Base-by-base conservation (phyloP, 2,329 filamentous ascomycete genomes). In the Purpureocillium lavendulum region DNA sequence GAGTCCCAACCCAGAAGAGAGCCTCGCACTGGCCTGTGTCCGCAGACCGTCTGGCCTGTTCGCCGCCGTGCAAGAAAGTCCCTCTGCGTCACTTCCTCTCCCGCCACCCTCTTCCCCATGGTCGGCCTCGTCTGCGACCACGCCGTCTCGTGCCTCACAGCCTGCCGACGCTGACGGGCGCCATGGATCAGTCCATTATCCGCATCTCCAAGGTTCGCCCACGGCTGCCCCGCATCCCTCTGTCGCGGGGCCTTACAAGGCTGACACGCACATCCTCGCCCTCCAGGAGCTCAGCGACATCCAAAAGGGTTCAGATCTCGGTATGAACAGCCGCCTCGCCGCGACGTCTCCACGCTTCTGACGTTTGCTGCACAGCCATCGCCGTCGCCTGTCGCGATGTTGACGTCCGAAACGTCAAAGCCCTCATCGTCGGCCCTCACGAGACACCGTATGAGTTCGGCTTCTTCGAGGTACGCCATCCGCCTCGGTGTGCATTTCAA, bases 361-460 rank as follows among this genome's bases (percentile, higher is more conserved):
- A n/a, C 6, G 12, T 28, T 35, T 34, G 33, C 30, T 30, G 24
- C 21, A 28, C 34, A 89, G 87, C 89, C 24, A 75, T 97, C 46
- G 87, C 87, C 10, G 88, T 96, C 36, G 84, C 86, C 41, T 94
- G 85, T 57, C 75, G 84, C 38, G 92, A 97, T 62, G 74, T 80
- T 50, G 88, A 98, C 60, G 86, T 97, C 44, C 84, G 89, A 40
- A 84, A 87, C 57, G 82, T 97, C 36, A 84, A 80, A 57, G 87
- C 89, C 36, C 63, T 97, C 47, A 90, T 97, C 53, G 79, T 97
- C 49, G 92, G 92, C 1, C 90, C 92, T 17, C 87, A 90, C 48
- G 89, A 92, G 51, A 94, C 89, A 1, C 89, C 90, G 0, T 98
- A 98, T 61, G 89, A 96, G 61, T 96, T 94, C 56, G 92, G 92